Conservation (phyloP, 805 yeast genomes). For the Myxozyma lipomycoides region DNA sequence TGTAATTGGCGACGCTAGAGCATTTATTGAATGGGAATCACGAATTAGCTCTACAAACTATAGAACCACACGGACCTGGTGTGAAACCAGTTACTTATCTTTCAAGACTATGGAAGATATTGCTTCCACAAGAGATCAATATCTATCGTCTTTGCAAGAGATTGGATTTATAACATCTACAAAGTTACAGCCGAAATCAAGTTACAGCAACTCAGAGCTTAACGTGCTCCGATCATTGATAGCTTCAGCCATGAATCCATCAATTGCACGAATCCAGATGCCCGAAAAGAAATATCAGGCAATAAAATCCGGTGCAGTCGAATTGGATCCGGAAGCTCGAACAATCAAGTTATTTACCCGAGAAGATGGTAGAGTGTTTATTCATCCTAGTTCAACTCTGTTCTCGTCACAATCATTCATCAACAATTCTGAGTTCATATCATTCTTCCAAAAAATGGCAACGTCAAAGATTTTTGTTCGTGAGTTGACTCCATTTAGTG, state of each 20-base stretch:
- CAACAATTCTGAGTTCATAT: slow-evolving; percentile 47
- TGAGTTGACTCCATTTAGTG: slow-evolving; percentile 75
- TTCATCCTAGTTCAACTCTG: slow-evolving; percentile 81
- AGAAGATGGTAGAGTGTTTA: slow-evolving; percentile 55
- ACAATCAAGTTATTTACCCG: slow-evolving; percentile 68
- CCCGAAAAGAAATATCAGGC: slow-evolving; percentile 76
- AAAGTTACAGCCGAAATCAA: slow-evolving; percentile 45
- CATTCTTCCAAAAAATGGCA: slow-evolving; percentile 53
- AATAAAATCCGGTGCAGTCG: slow-evolving; percentile 73
- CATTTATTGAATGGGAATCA: slow-evolving; percentile 51
- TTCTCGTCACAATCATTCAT: slow-evolving; percentile 49
- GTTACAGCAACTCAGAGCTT: slow-evolving; percentile 17
- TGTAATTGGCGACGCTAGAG: slow-evolving; percentile 59
- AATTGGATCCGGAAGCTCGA: slow-evolving; percentile 77
- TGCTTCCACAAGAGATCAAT: slow-evolving; percentile 65
- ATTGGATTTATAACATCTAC: slow-evolving; percentile 65
- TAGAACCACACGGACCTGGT: slow-evolving; percentile 39
- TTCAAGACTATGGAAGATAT: slow-evolving; percentile 66
- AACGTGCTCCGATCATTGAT: slow-evolving; percentile 61
- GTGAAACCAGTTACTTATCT: slow-evolving; percentile 59
- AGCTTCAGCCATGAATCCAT: slow-evolving; percentile 81
- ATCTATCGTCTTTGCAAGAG: slow-evolving; percentile 65
- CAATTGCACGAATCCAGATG: slow-evolving; percentile 69
- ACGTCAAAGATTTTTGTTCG: slow-evolving; percentile 67
- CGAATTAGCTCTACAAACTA: slow-evolving; percentile 16